Evolutionary conservation across 208 protist genomes (phyloP).

Genomic region (Trypanosoma brucei): DNA sequence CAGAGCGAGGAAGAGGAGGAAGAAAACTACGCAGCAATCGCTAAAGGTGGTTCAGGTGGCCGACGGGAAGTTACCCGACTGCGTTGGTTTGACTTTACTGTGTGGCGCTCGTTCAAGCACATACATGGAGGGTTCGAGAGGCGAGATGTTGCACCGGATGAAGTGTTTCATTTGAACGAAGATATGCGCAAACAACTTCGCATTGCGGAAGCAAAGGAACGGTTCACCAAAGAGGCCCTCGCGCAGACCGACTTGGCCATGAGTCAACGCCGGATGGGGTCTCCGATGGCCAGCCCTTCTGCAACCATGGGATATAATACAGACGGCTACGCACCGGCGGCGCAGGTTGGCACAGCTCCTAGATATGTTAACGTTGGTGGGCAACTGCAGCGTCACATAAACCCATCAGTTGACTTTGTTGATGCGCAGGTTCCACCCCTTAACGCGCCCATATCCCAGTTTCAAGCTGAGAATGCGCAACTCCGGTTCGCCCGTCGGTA

Average conservation of each 20-base stretch:
- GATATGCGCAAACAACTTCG: conserved; percentile 85
- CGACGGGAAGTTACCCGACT: conserved; percentile 18
- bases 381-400: conserved; percentile 60
- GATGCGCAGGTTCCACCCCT: conserved; percentile 16
- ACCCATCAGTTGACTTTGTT: conserved; percentile 16
- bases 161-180: conserved; percentile 84
- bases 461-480: conserved; percentile 42
- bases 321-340: not conserved
- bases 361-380: conserved; percentile 81
- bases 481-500: conserved; percentile 64
- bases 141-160: conserved; percentile 83
- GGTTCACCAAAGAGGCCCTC: conserved; percentile 32
- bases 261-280: not conserved
- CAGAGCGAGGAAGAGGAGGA: conserved; percentile 61
- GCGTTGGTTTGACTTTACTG: conserved; percentile 87
- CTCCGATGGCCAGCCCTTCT: not conserved
- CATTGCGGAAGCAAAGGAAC: conserved; percentile 69
- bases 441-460: conserved; percentile 22
- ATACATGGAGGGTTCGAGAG: conserved; percentile 86
- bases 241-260: not conserved
- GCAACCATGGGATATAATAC: not conserved
- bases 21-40: conserved; percentile 44
- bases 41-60: conserved; percentile 9
- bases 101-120: conserved; percentile 91
- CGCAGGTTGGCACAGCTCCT: conserved; percentile 14